Percentiles rank a stretch among this genome's conserved stretches.
These are phyloP conservation scores for Trametes coccinea DNA, from an alignment of 768 basidiomycete genomes.

Conservation along the genomic window DNA sequence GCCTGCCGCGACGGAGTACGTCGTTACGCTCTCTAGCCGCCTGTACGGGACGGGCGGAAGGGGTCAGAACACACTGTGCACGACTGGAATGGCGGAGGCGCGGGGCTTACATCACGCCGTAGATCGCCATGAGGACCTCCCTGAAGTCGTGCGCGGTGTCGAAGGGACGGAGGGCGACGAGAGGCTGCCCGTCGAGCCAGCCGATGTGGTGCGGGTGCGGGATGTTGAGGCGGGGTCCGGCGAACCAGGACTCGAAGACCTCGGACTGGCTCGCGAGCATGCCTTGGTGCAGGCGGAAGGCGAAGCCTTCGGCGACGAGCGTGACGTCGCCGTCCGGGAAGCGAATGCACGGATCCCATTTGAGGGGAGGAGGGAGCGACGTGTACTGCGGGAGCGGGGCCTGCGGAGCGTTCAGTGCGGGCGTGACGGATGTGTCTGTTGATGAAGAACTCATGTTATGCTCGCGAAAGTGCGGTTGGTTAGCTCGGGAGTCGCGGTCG, in stretches of 20 bases:
- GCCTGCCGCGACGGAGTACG: background rate
- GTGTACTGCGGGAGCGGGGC: too few relatives aligned
- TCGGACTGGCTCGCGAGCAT: slow-evolving; percentile 19
- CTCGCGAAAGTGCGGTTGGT: too few relatives aligned
- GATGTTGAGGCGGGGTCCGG: slow-evolving; percentile 1
- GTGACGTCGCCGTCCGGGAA: slow-evolving; percentile 18
- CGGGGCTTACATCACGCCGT: background rate
- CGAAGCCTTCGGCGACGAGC: slow-evolving; percentile 1
- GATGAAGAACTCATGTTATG: too few relatives aligned
- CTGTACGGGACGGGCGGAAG: too few relatives aligned
- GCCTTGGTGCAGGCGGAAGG: slow-evolving; percentile 20
- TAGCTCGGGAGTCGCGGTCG: too few relatives aligned
- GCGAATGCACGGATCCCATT: background rate
- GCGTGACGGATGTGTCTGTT: too few relatives aligned
- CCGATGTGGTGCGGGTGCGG: slow-evolving; percentile 1
- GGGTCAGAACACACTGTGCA: too few relatives aligned
- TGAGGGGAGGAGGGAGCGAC: too few relatives aligned
- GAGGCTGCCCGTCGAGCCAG: slow-evolving; percentile 7
- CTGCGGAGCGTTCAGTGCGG: too few relatives aligned
- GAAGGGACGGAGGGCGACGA: slow-evolving; percentile 2
- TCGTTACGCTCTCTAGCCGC: too few relatives aligned
- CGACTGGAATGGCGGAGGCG: background rate
- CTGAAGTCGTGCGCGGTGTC: slow-evolving; percentile 14
- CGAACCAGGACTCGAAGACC: slow-evolving; percentile 9
- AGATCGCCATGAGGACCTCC: background rate